Percentiles rank a stretch among this genome's conserved stretches.
Conservation (phyloP, 495 filamentous ascomycete species). For the Sordaria brevicollis region DNA sequence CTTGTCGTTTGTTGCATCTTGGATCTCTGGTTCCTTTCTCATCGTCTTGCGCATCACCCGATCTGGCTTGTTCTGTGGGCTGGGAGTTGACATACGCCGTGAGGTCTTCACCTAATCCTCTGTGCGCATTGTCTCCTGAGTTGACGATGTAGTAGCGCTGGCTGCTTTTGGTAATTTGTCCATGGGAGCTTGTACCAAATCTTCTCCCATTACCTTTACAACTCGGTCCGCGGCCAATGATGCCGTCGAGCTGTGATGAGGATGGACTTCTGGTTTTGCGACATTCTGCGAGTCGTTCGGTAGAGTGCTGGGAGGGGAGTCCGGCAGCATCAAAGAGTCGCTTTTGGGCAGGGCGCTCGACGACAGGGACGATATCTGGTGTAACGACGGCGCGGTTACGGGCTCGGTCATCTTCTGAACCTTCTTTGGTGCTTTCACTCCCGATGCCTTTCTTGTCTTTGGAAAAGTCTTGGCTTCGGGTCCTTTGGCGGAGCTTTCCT, state of each 20-base stretch:
- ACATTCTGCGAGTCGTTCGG: constrained; percentile 28
- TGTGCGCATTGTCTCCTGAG: constrained; percentile 1
- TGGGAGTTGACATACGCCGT: neutral
- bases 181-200: neutral
- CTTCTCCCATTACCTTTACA: neutral
- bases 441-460: neutral
- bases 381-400: neutral
- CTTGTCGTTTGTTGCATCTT: neutral
- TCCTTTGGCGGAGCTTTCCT: neutral
- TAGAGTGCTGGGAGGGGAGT: constrained; percentile 24
- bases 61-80: neutral
- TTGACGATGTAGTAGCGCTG: constrained; percentile 18
- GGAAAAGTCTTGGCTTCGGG: neutral
- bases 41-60: constrained; percentile 20
- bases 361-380: constrained; percentile 7
- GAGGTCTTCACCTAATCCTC: constrained; percentile 1
- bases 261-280: constrained; percentile 12
- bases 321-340: constrained; percentile 10
- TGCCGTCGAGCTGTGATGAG: constrained; percentile 2
- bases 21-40: constrained; percentile 1
- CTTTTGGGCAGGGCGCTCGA: constrained; percentile 4
- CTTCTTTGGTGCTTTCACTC: neutral
- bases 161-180: constrained; percentile 7
- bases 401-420: neutral
- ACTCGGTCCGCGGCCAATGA: neutral